A percentile compares a stretch with the other conserved stretches of the same genome.
phyloP scores from a whole-genome alignment of 106 monocot genomes.

The Amphibolis antarctica region DNA sequence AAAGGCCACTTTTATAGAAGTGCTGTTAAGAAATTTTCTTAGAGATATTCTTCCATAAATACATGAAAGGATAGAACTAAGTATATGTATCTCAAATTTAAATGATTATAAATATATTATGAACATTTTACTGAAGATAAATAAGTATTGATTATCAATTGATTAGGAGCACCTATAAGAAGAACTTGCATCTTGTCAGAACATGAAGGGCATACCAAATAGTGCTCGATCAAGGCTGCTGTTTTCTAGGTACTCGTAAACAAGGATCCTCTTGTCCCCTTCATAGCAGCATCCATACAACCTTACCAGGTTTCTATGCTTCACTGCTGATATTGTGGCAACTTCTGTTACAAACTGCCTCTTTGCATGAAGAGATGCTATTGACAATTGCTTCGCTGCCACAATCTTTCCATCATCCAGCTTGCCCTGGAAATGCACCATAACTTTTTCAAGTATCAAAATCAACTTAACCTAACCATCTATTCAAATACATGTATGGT shows the following conservation, averaged over 20 bases:
- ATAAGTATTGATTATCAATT: not conserved
- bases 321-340: conserved; percentile 6
- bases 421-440: conserved; percentile 1
- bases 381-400: conserved; percentile 8
- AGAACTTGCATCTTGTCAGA: too few relatives aligned
- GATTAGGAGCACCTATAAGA: not conserved
- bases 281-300: conserved; percentile 5
- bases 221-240: conserved; percentile 10
- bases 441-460: not conserved
- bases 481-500: not conserved
- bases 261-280: not conserved
- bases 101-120: too few relatives aligned
- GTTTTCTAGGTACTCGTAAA: conserved; percentile 11
- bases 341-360: conserved; percentile 7
- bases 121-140: too few relatives aligned
- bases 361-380: not conserved
- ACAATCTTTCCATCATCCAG: conserved; percentile 1
- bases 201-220: conserved; percentile 9
- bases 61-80: not conserved
- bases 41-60: too few relatives aligned
- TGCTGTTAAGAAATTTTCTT: too few relatives aligned
- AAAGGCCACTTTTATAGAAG: too few relatives aligned
- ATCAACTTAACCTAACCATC: not conserved
- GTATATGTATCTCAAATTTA: not conserved
- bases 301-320: conserved; percentile 6